Conservation (phyloP, 2,329 filamentous ascomycete genomes). For the Colletotrichum godetiae region DNA sequence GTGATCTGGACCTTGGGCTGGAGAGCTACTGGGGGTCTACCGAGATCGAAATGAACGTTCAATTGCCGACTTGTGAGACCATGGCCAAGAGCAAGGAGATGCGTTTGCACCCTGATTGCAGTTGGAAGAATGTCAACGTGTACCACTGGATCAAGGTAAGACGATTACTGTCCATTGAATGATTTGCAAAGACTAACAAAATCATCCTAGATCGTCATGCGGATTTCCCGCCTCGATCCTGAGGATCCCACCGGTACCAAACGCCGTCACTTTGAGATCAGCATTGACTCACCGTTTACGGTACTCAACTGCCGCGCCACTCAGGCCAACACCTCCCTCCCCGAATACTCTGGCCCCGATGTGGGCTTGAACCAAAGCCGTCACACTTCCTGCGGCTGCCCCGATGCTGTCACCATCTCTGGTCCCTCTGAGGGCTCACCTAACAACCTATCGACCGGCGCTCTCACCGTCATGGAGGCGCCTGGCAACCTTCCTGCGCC, state of each 20-base stretch:
- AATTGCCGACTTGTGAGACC: conserved; percentile 87
- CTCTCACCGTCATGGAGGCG: conserved; percentile 54
- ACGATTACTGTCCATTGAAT: not conserved
- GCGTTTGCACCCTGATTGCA: conserved; percentile 87
- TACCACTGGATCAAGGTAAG: conserved; percentile 96
- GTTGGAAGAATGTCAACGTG: conserved; percentile 93
- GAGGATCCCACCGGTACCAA: conserved; percentile 78
- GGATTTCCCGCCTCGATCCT: conserved; percentile 85
- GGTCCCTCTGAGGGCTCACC: conserved; percentile 72
- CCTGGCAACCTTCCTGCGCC: conserved; percentile 52
- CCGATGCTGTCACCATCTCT: conserved; percentile 68
- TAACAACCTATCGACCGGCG: conserved; percentile 71
- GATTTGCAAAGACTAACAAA: conserved; percentile 23
- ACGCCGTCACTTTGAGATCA: conserved; percentile 92
- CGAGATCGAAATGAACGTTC: conserved; percentile 94
- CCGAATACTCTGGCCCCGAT: conserved; percentile 75
- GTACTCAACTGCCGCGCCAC: conserved; percentile 95
- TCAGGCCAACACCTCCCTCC: conserved; percentile 86
- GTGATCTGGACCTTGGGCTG: conserved; percentile 77
- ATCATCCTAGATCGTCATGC: conserved; percentile 81
- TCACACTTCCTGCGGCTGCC: conserved; percentile 65
- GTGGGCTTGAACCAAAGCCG: conserved; percentile 52
- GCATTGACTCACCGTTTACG: conserved; percentile 94
- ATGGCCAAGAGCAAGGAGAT: conserved; percentile 78
- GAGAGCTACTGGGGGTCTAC: conserved; percentile 86